phyloP scores from a whole-genome alignment of 352 stramenopile genomes.

The Pythium volutum region DNA sequence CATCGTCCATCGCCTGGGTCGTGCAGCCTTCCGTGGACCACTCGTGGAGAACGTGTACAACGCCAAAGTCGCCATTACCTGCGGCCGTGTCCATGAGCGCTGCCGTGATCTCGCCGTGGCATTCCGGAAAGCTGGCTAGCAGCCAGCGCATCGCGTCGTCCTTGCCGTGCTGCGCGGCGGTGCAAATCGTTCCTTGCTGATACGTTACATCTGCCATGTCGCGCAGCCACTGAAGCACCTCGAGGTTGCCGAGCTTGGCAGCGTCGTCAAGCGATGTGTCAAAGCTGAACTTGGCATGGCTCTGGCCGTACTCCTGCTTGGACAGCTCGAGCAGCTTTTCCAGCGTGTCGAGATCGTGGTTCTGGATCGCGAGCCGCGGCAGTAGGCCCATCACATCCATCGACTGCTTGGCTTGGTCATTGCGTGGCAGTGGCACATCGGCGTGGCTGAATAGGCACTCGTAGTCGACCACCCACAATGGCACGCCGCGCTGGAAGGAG shows the following conservation, averaged over 20 bases:
- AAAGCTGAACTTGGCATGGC: slow-evolving; percentile 13
- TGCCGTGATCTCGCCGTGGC: slow-evolving; percentile 6
- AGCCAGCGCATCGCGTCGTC: slow-evolving; percentile 14
- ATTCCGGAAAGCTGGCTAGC: slow-evolving; percentile 7
- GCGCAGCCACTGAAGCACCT: slow-evolving; percentile 16
- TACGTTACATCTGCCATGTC: slow-evolving; percentile 4
- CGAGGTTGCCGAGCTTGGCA: background rate
- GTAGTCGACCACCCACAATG: slow-evolving; percentile 11
- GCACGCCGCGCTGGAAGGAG: slow-evolving; percentile 16
- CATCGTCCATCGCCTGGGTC: slow-evolving; percentile 18
- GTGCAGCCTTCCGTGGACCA: slow-evolving; percentile 18
- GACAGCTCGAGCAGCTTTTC: slow-evolving; percentile 1
- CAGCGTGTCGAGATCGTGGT: slow-evolving; percentile 13
- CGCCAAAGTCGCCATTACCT: slow-evolving; percentile 10
- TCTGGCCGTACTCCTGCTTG: background rate
- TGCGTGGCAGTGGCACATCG: background rate
- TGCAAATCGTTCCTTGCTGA: slow-evolving; percentile 5
- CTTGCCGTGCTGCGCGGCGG: slow-evolving; percentile 5
- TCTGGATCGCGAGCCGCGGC: slow-evolving; percentile 12
- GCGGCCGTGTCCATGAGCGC: slow-evolving; percentile 17
- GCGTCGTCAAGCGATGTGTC: background rate
- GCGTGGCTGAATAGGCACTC: slow-evolving; percentile 2
- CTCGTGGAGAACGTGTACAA: slow-evolving; percentile 15
- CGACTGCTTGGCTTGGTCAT: slow-evolving; percentile 2
- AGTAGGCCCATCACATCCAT: background rate